phyloP scores from a whole-genome alignment of 2,329 filamentous ascomycete species.

The Botrytis porri region DNA sequence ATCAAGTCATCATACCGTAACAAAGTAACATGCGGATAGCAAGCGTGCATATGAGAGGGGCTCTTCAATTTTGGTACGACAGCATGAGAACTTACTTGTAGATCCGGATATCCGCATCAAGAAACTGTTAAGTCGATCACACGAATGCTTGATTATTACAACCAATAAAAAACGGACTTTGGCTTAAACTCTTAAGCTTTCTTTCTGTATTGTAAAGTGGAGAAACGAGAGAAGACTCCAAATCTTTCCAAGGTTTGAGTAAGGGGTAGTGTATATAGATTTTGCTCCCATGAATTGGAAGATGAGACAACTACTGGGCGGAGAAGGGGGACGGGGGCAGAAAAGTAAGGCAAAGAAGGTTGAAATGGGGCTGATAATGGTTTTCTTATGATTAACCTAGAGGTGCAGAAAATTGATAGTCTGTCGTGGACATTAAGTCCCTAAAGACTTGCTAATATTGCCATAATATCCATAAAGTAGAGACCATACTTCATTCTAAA shows the following conservation, averaged over 20 bases:
- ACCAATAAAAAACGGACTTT: neutral
- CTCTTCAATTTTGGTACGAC: neutral
- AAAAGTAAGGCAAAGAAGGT: rapidly evolving
- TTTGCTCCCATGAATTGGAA: neutral
- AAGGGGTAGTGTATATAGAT: too few species aligned
- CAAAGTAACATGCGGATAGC: neutral
- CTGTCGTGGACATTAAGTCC: neutral
- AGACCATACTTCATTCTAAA: neutral
- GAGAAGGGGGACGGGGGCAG: too few species aligned
- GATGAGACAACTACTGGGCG: neutral
- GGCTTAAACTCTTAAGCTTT: neutral
- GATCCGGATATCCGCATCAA: neutral
- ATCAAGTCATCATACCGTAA: too few species aligned
- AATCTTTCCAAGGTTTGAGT: too few species aligned
- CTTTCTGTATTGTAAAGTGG: neutral
- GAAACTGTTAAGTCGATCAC: neutral
- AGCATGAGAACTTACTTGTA: neutral
- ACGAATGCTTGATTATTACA: neutral
- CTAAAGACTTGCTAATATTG: neutral
- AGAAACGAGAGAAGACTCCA: neutral
- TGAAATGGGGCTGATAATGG: neutral
- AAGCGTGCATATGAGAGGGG: neutral
- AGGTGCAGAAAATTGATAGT: neutral
- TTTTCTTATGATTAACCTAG: neutral
- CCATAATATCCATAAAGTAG: neutral